Evolutionary conservation across 345 rosid genomes (phyloP), one percentile per base, ranked within the genome.

Genomic region (Boechera divaricarpa): DNA sequence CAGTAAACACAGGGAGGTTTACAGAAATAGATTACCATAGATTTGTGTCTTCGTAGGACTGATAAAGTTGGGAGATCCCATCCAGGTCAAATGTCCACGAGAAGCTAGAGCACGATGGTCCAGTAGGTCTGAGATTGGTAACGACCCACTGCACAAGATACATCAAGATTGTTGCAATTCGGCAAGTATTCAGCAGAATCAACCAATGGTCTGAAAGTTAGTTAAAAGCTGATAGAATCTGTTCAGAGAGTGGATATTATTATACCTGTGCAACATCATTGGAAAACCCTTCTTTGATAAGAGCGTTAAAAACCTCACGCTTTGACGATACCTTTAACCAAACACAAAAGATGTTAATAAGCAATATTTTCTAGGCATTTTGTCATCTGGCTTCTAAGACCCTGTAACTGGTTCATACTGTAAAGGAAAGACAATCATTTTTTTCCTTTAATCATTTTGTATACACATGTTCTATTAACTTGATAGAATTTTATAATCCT

Each of bases 31-130:
- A 55, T 69, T 87, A 94, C 98, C 98, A 94, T 76, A 91, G 80
- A 81, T 91, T 89, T 63, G 97, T 89, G 84, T 91, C 97, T 77
- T 94, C 98, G 15, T 89, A 91, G 8, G 93, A 94, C 78, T 86
- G 86, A 63, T 86, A 90, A 89, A 90, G 88, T 79, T 90, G 90
- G 3, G 89, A 63, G 31, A 91, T 92, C 74, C 97, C 98, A 3
- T 87, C 85, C 4, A 94, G 87, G 81, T 94, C 91, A 74, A 91
- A 94, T 39, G 76, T 81, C 98, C 97, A 92, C 3, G 97, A 91
- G 84, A 86, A 94, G 76, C 83, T 82, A 72, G 93, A 79, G n/a
- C 76, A 79, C 2, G 83, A 82, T 10, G 86, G 77, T 63, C 82
- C 86, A 1, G 72, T 79, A 57, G 86, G 88, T 77, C 74, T 85